These are phyloP conservation scores for Thymus mandschuricus DNA, from an alignment of 257 asterid genomes.

Conservation along the genomic window DNA sequence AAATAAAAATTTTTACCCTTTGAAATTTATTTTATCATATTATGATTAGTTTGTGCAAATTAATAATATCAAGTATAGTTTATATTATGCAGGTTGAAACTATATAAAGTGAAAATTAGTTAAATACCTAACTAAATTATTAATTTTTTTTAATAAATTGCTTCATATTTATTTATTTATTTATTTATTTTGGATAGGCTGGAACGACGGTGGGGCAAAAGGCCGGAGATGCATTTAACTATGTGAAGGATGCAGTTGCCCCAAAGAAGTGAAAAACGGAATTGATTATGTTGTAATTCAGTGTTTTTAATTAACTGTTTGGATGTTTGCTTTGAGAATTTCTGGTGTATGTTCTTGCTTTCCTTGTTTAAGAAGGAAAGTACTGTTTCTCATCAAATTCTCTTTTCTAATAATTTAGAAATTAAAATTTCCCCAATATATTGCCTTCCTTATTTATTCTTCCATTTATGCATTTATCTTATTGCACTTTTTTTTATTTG, in stretches of 20 bases:
- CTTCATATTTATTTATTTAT: neutral
- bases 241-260: constrained; percentile 45
- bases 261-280: constrained; percentile 18
- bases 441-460: too few species aligned
- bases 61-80: too few species aligned
- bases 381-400: neutral
- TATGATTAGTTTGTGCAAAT: too few species aligned
- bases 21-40: too few species aligned
- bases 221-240: constrained; percentile 45
- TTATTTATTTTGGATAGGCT: constrained; percentile 29
- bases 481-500: too few species aligned
- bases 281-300: neutral
- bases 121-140: too few species aligned
- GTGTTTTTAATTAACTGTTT: neutral
- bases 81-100: too few species aligned
- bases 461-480: too few species aligned
- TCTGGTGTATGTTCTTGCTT: neutral
- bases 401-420: too few species aligned
- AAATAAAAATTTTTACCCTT: too few species aligned
- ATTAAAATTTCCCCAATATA: neutral
- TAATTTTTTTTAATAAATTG: neutral
- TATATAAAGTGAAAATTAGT: too few species aligned
- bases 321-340: constrained; percentile 17
- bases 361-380: neutral
- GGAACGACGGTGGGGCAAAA: constrained; percentile 41